Conservation (phyloP, 1,139 yeast species). For the Hyphopichia khmerensis region DNA sequence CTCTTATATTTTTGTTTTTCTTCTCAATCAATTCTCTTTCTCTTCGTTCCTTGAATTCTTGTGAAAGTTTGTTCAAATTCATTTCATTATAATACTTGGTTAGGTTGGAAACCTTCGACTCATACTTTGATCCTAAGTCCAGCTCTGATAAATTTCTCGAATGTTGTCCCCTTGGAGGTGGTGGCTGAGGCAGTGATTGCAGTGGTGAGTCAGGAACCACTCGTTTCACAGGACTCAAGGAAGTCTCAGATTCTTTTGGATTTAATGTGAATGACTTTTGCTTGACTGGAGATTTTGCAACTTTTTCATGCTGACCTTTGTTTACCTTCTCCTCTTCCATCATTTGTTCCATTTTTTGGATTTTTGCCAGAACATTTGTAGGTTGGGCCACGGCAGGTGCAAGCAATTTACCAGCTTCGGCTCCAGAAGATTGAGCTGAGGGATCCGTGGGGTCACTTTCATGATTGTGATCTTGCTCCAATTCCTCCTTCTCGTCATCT, state of each 20-base stretch:
- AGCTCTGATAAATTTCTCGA: neutral
- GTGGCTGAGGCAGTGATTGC: neutral
- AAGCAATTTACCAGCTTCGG: neutral
- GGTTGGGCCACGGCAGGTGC: neutral
- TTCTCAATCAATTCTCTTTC: slow-evolving; percentile 63
- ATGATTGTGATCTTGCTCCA: too few species aligned
- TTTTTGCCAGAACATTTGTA: slow-evolving; percentile 23
- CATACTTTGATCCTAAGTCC: slow-evolving; percentile 3
- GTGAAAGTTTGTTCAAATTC: slow-evolving; percentile 78
- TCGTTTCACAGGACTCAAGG: neutral
- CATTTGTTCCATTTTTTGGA: slow-evolving; percentile 27
- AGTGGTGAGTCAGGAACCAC: neutral
- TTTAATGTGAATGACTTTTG: slow-evolving; percentile 4
- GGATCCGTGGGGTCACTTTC: too few species aligned
- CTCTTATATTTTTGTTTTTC: slow-evolving; percentile 59
- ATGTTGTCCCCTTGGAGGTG: neutral
- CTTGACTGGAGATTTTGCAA: neutral
- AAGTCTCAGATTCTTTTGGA: slow-evolving; percentile 11
- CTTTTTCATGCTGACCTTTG: slow-evolving; percentile 2
- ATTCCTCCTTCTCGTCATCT: neutral
- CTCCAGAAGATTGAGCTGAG: too few species aligned
- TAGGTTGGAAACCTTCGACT: slow-evolving; percentile 54
- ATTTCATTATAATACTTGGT: slow-evolving; percentile 71
- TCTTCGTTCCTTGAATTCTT: slow-evolving; percentile 85
- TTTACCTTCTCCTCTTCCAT: slow-evolving; percentile 2